These are phyloP conservation scores for Claviceps sp. DNA, from an alignment of 2,329 filamentous ascomycete species.

Conservation along the genomic window DNA sequence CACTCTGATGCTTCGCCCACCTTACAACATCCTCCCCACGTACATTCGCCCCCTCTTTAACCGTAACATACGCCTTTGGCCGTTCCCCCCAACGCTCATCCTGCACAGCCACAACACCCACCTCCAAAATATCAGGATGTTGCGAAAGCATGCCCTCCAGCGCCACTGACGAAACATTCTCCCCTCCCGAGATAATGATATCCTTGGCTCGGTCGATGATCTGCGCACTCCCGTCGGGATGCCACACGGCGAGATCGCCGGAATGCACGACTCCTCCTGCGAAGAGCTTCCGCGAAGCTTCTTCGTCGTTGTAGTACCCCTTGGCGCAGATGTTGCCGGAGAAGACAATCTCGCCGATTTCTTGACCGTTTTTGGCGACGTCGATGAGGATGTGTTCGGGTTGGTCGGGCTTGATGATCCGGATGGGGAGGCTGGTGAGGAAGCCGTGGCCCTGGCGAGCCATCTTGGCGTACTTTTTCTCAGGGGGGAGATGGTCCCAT, in stretches of 20 bases:
- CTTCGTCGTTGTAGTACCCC: conserved; percentile 82
- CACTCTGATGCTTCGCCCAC: conserved; percentile 72
- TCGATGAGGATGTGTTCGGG: conserved; percentile 42
- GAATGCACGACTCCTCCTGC: conserved; percentile 76
- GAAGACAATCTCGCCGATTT: conserved; percentile 58
- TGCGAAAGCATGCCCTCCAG: conserved; percentile 80
- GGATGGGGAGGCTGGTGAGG: conserved; percentile 64
- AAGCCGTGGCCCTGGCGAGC: conserved; percentile 90
- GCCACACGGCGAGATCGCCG: conserved; percentile 87
- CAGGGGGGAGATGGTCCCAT: conserved; percentile 62
- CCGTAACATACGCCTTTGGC: conserved; percentile 87
- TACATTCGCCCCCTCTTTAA: conserved; percentile 47
- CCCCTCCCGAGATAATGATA: conserved; percentile 94
- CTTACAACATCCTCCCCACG: conserved; percentile 53
- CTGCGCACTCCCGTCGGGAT: conserved; percentile 79
- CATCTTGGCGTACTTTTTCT: conserved; percentile 81
- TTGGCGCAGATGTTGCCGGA: conserved; percentile 82
- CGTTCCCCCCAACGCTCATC: conserved; percentile 91
- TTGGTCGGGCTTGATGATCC: conserved; percentile 69
- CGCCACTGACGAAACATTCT: conserved; percentile 92
- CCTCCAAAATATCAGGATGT: conserved; percentile 82
- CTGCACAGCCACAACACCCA: conserved; percentile 74
- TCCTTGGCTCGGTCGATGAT: conserved; percentile 93
- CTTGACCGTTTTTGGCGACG: conserved; percentile 33
- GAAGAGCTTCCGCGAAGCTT: conserved; percentile 77